Evolutionary conservation across 805 yeast genomes (phyloP), one percentile per base, ranked within the genome.

Genomic region (Saturnispora bothae): DNA sequence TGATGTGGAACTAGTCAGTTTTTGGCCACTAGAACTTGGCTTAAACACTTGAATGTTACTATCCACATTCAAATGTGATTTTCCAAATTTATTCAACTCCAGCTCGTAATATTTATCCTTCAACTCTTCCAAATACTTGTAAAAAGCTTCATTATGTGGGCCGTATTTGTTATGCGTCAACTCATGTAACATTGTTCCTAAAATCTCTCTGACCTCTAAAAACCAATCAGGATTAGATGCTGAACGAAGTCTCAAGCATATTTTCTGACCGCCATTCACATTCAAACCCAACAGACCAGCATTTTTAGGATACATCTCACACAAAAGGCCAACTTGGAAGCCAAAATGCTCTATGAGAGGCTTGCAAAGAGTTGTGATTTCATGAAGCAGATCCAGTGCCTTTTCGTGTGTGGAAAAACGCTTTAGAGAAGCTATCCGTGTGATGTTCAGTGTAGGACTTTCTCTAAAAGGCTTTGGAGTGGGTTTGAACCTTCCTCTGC

Each of bases 161-260:
- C 96, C 95, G 50, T 63, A 63, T 16, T 66, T 53, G 54, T 85
- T 88, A 54, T 89, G 97, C 2, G 84, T 72, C 30, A 89, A 64
- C 54, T 89, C 97, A 57, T 89, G 97, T 4, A 89, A 62, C 76
- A 86, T 71, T 0, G 95, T 85, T 1, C 86, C 95, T 19, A 88
- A 52, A 2, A 88, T 59, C 36, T 76, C 76, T 3, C 75, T 67
- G 57, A 78, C 60, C 1, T 86, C 78, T 15, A 76, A 53, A 53
- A 88, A 86, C 40, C 52, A 49, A 23, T 49, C 48, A 19, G 65
- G 66, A 47, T 80, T 71, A 16, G 61, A 55, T 5, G 76, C 72
- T 22, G 70, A 68, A 40, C 97, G 64, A 26, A 89, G 61, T 41
- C 96, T 56, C 9, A 89, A 51, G 53, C 79, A 68, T 15, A 89